These are phyloP conservation scores for Pichia scutulata DNA, from an alignment of 805 yeast genomes.

Conservation along the genomic window DNA sequence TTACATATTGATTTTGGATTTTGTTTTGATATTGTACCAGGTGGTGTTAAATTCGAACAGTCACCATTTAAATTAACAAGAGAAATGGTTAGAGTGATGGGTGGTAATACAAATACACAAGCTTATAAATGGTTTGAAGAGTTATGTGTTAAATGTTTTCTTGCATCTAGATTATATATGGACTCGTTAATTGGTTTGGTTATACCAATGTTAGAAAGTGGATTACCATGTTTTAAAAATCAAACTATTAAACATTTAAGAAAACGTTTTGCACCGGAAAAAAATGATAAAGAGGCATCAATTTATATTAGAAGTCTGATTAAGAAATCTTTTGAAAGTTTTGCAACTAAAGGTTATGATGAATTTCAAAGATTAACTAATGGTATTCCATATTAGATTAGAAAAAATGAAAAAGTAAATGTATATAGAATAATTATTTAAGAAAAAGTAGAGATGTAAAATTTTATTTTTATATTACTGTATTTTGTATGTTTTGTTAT, in stretches of 20 bases:
- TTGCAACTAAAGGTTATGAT: slow-evolving; percentile 90
- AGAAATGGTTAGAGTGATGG: slow-evolving; percentile 94
- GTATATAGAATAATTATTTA: not conserved
- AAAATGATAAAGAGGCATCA: slow-evolving; percentile 82
- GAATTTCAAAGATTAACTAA: slow-evolving; percentile 95
- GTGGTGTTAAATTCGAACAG: slow-evolving; percentile 97
- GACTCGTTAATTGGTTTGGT: slow-evolving; percentile 81
- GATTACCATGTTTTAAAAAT: slow-evolving; percentile 92
- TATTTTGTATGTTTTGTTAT: not conserved
- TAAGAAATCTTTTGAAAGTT: slow-evolving; percentile 74
- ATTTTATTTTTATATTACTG: not conserved
- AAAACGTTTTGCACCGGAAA: slow-evolving; percentile 71
- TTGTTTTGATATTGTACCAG: slow-evolving; percentile 97
- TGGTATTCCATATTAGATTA: slow-evolving; percentile 81
- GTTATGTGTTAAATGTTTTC: slow-evolving; percentile 84
- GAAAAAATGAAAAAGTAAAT: too few species aligned
- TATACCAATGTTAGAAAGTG: slow-evolving; percentile 88
- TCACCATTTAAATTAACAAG: slow-evolving; percentile 95
- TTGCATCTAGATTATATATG: slow-evolving; percentile 82
- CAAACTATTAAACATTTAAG: slow-evolving; percentile 74
- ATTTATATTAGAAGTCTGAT: slow-evolving; percentile 66
- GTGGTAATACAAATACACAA: slow-evolving; percentile 80
- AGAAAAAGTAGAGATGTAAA: too few species aligned
- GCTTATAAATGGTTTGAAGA: slow-evolving; percentile 93
- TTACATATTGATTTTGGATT: slow-evolving; percentile 97